Evolutionary conservation across 257 asterid genomes (phyloP).

Genomic region (Plantago ovata): DNA sequence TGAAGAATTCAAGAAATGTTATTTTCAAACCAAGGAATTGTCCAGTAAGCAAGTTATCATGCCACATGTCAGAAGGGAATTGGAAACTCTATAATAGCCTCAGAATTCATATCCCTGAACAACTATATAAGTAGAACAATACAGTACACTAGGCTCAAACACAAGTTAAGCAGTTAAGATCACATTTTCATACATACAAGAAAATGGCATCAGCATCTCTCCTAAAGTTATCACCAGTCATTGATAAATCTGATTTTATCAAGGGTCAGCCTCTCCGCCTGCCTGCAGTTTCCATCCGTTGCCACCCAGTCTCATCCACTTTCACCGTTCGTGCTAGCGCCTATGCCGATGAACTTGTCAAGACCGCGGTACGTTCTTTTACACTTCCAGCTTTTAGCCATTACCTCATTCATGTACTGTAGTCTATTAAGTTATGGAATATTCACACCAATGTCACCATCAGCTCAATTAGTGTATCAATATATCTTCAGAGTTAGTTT

Average conservation of each 20-base stretch:
- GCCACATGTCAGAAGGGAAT: conserved; percentile 11
- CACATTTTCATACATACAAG: conserved; percentile 4
- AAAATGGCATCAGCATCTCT: conserved; percentile 71
- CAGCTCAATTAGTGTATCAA: too few relatives aligned
- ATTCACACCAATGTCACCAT: too few relatives aligned
- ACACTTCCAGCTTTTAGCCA: too few relatives aligned
- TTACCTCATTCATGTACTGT: too few relatives aligned
- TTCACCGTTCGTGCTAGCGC: conserved; percentile 49
- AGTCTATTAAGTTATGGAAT: too few relatives aligned
- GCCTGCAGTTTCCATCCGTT: conserved; percentile 35
- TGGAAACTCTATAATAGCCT: conserved; percentile 8
- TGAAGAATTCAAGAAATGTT: too few relatives aligned
- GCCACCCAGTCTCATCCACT: conserved; percentile 34
- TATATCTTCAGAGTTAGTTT: too few relatives aligned
- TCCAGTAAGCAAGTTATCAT: conserved; percentile 9
- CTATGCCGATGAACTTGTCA: conserved; percentile 60
- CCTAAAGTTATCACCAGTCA: conserved; percentile 63
- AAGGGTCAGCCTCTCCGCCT: conserved; percentile 35
- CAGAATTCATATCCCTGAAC: conserved; percentile 9
- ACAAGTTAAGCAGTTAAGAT: neutral
- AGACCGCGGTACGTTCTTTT: conserved; percentile 49
- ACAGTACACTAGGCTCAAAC: conserved; percentile 4
- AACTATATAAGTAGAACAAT: neutral
- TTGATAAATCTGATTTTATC: conserved; percentile 58
- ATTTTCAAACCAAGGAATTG: neutral